Conservation (phyloP, 2,329 filamentous ascomycete genomes). For the Nemania sp. region DNA sequence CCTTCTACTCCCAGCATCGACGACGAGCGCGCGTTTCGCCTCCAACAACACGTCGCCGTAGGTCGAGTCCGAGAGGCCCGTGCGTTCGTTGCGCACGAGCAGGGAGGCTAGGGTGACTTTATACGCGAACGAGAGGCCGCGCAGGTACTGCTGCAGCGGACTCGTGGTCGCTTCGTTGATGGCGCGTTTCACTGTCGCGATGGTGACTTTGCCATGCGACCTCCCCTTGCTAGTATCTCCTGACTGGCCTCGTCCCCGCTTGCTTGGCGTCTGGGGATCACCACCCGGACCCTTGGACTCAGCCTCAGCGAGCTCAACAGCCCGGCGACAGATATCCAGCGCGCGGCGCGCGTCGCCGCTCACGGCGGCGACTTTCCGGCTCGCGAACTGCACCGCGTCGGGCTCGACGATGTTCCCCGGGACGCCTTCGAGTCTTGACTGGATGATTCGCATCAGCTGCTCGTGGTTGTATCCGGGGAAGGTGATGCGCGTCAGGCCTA, state of each 20-base stretch:
- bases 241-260: conserved; percentile 43
- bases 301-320: conserved; percentile 90
- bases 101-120: conserved; percentile 87
- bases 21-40: conserved; percentile 67
- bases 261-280: conserved; percentile 65
- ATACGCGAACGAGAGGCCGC: conserved; percentile 75
- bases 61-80: conserved; percentile 83
- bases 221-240: conserved; percentile 42
- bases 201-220: conserved; percentile 71
- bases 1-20: conserved; percentile 63
- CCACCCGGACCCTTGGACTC: conserved; percentile 52
- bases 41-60: conserved; percentile 91
- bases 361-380: conserved; percentile 93
- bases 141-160: conserved; percentile 86
- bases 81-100: conserved; percentile 75
- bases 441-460: conserved; percentile 95
- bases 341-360: conserved; percentile 91
- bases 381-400: conserved; percentile 94
- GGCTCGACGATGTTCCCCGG: conserved; percentile 87
- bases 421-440: conserved; percentile 87
- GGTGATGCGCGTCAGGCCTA: conserved; percentile 89
- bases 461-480: conserved; percentile 97
- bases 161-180: conserved; percentile 95
- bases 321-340: conserved; percentile 91
- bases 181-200: conserved; percentile 88